Conservation (phyloP, 2,329 filamentous ascomycete species). For the Phialemoniopsis sp. region DNA sequence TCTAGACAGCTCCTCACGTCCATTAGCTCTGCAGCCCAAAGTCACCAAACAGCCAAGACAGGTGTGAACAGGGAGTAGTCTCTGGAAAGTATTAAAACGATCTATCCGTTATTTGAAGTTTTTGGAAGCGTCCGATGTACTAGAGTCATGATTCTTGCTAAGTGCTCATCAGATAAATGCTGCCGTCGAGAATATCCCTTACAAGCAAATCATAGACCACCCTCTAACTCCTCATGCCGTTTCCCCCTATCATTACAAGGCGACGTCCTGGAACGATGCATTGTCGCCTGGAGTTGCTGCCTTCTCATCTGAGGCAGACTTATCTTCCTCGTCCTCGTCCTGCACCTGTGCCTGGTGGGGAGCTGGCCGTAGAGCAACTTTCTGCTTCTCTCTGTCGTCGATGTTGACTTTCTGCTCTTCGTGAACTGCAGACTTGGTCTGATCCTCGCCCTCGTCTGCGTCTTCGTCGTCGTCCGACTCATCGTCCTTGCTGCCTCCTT, state of each 20-base stretch:
- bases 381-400: constrained; percentile 52
- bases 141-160: too few relatives aligned
- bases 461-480: constrained; percentile 17
- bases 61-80: too few relatives aligned
- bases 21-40: too few relatives aligned
- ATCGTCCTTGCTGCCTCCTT: constrained; percentile 17
- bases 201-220: too few relatives aligned
- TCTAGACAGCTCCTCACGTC: too few relatives aligned
- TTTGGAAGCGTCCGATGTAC: too few relatives aligned
- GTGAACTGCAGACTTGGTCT: constrained; percentile 22
- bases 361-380: constrained; percentile 43
- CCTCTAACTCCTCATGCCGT: constrained; percentile 1
- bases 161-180: too few relatives aligned
- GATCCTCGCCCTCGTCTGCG: constrained; percentile 27
- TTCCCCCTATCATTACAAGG: constrained; percentile 35
- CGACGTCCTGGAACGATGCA: constrained; percentile 61
- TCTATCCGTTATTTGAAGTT: too few relatives aligned
- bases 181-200: background rate
- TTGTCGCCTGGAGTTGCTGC: constrained; percentile 46
- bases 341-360: constrained; percentile 15
- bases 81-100: too few relatives aligned
- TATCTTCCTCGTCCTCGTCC: constrained; percentile 24
- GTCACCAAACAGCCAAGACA: too few relatives aligned
- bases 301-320: constrained; percentile 29
- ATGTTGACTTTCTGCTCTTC: constrained; percentile 54